Evolutionary conservation across 768 basidiomycete species (phyloP).

Genomic region (Trametes meyenii): DNA sequence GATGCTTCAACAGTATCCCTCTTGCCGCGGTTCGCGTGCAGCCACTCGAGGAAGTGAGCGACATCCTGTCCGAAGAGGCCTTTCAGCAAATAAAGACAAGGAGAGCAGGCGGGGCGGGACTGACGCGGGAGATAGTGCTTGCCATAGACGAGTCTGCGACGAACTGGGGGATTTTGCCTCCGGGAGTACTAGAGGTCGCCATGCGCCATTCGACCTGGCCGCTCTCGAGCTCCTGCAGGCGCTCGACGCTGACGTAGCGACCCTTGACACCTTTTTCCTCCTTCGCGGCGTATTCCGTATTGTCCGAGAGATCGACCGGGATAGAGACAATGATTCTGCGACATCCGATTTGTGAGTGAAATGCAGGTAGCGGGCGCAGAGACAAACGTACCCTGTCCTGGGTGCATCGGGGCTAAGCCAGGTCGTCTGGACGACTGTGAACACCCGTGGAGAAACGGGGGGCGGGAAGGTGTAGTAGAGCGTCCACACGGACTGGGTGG

Average conservation of each 20-base stretch:
- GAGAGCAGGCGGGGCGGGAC: constrained; percentile 13
- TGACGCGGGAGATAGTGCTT: constrained; percentile 63
- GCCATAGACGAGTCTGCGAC: constrained; percentile 63
- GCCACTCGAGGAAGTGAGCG: constrained; percentile 71
- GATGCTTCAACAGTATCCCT: neutral
- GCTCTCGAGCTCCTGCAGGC: constrained; percentile 59
- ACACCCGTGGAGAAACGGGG: constrained; percentile 72
- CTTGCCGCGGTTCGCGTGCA: constrained; percentile 41
- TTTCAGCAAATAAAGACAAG: neutral
- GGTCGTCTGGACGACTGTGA: constrained; percentile 72
- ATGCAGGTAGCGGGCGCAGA: neutral
- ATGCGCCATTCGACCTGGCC: constrained; percentile 78
- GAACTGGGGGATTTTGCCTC: constrained; percentile 68
- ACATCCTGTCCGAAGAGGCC: constrained; percentile 55
- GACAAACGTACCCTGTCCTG: constrained; percentile 56
- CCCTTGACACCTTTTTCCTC: constrained; percentile 69
- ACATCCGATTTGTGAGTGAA: neutral
- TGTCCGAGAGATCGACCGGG: constrained; percentile 64
- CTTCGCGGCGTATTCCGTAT: constrained; percentile 58
- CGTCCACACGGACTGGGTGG: constrained; percentile 69
- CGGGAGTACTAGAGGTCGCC: constrained; percentile 76
- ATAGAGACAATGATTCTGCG: constrained; percentile 54
- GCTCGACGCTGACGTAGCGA: constrained; percentile 72
- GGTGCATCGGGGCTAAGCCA: constrained; percentile 53
- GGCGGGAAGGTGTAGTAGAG: constrained; percentile 73